phyloP scores from a whole-genome alignment of 1,139 yeast species.

The Hemisphaericaspora lyxosophila region DNA sequence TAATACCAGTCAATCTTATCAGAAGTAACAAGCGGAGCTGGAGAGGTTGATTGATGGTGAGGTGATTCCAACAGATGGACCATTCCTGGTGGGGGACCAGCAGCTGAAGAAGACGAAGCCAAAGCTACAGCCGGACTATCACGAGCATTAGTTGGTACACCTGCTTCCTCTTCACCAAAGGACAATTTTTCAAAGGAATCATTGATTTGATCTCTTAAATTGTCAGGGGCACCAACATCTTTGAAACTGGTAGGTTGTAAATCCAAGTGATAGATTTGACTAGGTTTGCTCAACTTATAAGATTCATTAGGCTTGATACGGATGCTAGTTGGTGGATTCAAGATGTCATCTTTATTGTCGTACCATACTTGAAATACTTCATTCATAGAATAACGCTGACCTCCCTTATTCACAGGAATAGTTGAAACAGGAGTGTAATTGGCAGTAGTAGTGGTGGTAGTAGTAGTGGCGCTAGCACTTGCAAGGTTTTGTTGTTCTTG shows the following conservation, averaged over 20 bases:
- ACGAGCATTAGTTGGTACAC: slow-evolving; percentile 2
- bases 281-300: slow-evolving; percentile 31
- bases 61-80: slow-evolving; percentile 6
- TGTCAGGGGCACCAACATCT: background rate
- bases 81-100: slow-evolving; percentile 22
- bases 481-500: slow-evolving; percentile 3
- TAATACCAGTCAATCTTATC: slow-evolving; percentile 66
- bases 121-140: slow-evolving; percentile 4
- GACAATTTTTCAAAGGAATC: slow-evolving; percentile 14
- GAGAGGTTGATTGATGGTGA: slow-evolving; percentile 6
- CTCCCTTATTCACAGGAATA: slow-evolving; percentile 39
- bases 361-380: slow-evolving; percentile 58
- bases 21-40: slow-evolving; percentile 21
- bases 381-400: slow-evolving; percentile 47
- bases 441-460: slow-evolving; percentile 4
- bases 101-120: slow-evolving; percentile 4
- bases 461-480: too few species aligned
- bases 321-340: slow-evolving; percentile 22
- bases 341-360: slow-evolving; percentile 39
- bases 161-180: slow-evolving; percentile 8
- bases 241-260: slow-evolving; percentile 18
- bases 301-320: slow-evolving; percentile 29
- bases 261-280: slow-evolving; percentile 40
- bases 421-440: slow-evolving; percentile 12
- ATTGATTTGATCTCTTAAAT: slow-evolving; percentile 3